A percentile compares a stretch with the other conserved stretches of the same genome.
phyloP scores from a whole-genome alignment of 805 yeast genomes.

The Blastobotrys attinorum region DNA sequence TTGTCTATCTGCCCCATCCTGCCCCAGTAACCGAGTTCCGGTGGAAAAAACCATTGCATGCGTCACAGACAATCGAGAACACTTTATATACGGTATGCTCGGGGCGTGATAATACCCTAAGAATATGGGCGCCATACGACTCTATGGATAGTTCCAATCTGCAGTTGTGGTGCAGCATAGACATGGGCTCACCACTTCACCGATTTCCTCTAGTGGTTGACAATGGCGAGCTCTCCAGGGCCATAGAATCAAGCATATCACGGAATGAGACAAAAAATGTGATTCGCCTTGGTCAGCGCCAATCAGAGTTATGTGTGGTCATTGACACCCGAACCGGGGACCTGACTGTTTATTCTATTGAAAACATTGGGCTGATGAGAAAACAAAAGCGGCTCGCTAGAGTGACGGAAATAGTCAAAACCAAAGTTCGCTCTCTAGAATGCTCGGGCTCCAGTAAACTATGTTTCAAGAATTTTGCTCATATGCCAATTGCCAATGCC shows the following conservation, averaged over 20 bases:
- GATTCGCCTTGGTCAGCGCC: constrained; percentile 12
- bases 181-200: constrained; percentile 27
- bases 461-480: neutral
- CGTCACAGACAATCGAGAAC: constrained; percentile 36
- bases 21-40: constrained; percentile 33
- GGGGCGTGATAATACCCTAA: constrained; percentile 42
- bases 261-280: neutral
- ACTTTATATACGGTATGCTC: constrained; percentile 52
- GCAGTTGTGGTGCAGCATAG: constrained; percentile 40
- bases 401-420: neutral
- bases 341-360: constrained; percentile 1
- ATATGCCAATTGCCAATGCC: neutral
- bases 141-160: constrained; percentile 16
- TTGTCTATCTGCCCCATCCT: constrained; percentile 62
- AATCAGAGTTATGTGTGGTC: constrained; percentile 16
- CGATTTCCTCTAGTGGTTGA: constrained; percentile 32
- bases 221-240: constrained; percentile 29
- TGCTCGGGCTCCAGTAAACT: neutral
- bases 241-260: constrained; percentile 16
- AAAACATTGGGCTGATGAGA: neutral
- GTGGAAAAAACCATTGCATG: constrained; percentile 30
- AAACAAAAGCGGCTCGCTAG: neutral
- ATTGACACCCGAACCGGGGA: neutral
- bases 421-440: neutral
- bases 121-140: constrained; percentile 47